phyloP scores from a whole-genome alignment of 2,329 filamentous ascomycete species.

The Sporothrix schenckii region DNA sequence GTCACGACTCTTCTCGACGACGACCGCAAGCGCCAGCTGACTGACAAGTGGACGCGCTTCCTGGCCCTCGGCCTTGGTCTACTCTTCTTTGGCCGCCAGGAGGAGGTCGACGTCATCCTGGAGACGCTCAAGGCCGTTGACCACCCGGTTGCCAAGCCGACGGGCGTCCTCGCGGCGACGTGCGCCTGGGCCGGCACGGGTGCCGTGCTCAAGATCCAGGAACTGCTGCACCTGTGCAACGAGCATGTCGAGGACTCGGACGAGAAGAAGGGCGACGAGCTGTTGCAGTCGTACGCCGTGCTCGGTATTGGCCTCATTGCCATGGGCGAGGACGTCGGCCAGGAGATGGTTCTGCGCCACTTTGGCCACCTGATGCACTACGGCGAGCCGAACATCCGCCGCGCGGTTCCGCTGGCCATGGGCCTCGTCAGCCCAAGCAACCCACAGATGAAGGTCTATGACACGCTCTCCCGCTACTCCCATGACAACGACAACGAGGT shows the following conservation, averaged over 20 bases:
- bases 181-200: slow-evolving; percentile 98
- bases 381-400: slow-evolving; percentile 94
- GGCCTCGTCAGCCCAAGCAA: slow-evolving; percentile 96
- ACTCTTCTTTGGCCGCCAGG: slow-evolving; percentile 93
- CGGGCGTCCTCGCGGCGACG: slow-evolving; percentile 89
- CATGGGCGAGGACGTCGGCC: slow-evolving; percentile 97
- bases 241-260: slow-evolving; percentile 94
- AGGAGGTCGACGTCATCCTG: slow-evolving; percentile 97
- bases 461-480: slow-evolving; percentile 94
- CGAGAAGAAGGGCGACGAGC: slow-evolving; percentile 91
- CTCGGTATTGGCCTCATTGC: slow-evolving; percentile 90
- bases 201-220: slow-evolving; percentile 94
- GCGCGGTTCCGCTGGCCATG: slow-evolving; percentile 94
- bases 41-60: slow-evolving; percentile 98
- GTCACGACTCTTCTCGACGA: slow-evolving; percentile 92
- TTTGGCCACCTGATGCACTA: slow-evolving; percentile 99
- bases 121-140: slow-evolving; percentile 97
- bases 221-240: slow-evolving; percentile 96
- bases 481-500: slow-evolving; percentile 99
- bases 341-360: slow-evolving; percentile 97
- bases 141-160: slow-evolving; percentile 96
- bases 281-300: slow-evolving; percentile 94
- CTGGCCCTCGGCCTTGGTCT: slow-evolving; percentile 91
- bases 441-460: slow-evolving; percentile 99
- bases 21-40: slow-evolving; percentile 84